Evolutionary conservation across 2,329 filamentous ascomycete genomes (phyloP).

Genomic region (Sarocladiaceae sp.): DNA sequence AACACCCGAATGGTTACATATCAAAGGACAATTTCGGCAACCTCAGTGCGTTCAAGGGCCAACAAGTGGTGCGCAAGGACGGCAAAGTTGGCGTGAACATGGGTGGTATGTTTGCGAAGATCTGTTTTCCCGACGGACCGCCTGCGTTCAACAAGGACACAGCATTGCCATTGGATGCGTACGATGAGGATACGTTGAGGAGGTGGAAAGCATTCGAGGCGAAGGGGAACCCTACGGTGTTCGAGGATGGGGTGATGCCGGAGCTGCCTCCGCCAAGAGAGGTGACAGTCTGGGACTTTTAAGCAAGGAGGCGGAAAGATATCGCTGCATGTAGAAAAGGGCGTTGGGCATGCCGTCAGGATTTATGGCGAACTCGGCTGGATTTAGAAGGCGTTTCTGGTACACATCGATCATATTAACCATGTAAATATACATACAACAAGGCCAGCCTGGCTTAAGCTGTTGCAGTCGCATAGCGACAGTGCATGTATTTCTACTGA

Average conservation of each 20-base stretch:
- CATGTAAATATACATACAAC: too few relatives aligned
- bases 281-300: slow-evolving; percentile 70
- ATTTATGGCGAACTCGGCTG: too few relatives aligned
- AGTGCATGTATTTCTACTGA: too few relatives aligned
- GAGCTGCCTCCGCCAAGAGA: slow-evolving; percentile 71
- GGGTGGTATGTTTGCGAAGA: slow-evolving; percentile 53
- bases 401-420: too few relatives aligned
- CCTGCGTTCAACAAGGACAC: slow-evolving; percentile 58
- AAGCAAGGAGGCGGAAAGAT: slow-evolving; percentile 14
- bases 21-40: slow-evolving; percentile 34
- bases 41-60: slow-evolving; percentile 56
- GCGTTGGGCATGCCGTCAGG: too few relatives aligned
- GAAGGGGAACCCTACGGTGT: slow-evolving; percentile 61
- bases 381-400: too few relatives aligned
- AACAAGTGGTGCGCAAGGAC: slow-evolving; percentile 52
- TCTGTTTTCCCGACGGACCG: slow-evolving; percentile 69
- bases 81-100: slow-evolving; percentile 40
- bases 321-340: too few relatives aligned
- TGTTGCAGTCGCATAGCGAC: too few relatives aligned
- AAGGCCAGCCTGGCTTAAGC: too few relatives aligned
- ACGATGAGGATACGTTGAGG: slow-evolving; percentile 53
- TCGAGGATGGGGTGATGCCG: slow-evolving; percentile 67
- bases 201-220: slow-evolving; percentile 60
- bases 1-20: slow-evolving; percentile 42
- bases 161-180: slow-evolving; percentile 49